Evolutionary conservation across 768 basidiomycete species (phyloP).

Genomic region (Lactifluus hygrophoroides): DNA sequence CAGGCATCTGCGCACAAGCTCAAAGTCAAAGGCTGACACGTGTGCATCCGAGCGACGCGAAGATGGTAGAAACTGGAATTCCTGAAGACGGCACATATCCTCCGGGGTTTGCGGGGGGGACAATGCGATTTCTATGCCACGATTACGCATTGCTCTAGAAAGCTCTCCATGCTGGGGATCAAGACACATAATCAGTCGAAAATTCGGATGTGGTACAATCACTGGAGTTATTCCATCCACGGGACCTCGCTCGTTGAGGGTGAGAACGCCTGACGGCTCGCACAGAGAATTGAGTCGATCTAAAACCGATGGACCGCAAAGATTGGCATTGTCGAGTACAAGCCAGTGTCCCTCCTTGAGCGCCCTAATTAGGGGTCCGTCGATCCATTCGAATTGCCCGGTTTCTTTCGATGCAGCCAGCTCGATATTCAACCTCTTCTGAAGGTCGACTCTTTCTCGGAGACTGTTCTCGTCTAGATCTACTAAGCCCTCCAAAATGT

Average conservation of each 20-base stretch:
- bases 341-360: conserved; percentile 87
- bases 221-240: conserved; percentile 67
- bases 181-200: conserved; percentile 89
- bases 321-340: conserved; percentile 84
- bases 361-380: conserved; percentile 83
- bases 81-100: conserved; percentile 11
- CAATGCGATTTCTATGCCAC: conserved; percentile 78
- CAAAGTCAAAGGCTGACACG: conserved; percentile 7
- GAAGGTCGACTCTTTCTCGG: conserved; percentile 7
- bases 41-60: neutral
- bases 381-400: conserved; percentile 87
- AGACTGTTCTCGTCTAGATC: conserved; percentile 3
- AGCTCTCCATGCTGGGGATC: conserved; percentile 89
- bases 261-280: conserved; percentile 72
- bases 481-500: conserved; percentile 27
- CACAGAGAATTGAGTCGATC: conserved; percentile 96
- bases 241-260: conserved; percentile 85
- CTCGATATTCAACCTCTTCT: conserved; percentile 8
- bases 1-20: conserved; percentile 15
- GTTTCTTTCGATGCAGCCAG: conserved; percentile 26
- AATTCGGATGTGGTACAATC: conserved; percentile 76
- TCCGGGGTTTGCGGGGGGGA: conserved; percentile 19
- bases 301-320: conserved; percentile 91
- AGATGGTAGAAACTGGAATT: conserved; percentile 7
- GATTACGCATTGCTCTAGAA: conserved; percentile 96